Base-by-base conservation (phyloP, 2,329 filamentous ascomycete genomes). In the Colletotrichum musicola region DNA sequence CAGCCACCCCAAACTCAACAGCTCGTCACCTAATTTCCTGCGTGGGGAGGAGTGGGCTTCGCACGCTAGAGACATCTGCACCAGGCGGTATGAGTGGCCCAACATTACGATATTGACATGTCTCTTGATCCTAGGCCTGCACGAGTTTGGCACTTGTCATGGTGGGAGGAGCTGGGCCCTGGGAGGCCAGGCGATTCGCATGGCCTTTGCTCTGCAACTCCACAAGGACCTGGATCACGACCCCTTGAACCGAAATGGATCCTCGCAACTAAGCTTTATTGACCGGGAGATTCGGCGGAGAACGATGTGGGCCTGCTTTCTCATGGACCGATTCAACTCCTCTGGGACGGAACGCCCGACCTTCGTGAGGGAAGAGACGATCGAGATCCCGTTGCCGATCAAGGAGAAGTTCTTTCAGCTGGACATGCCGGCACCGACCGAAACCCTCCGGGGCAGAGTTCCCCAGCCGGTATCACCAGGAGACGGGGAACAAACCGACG, bases 291-390 rank as follows among this genome's bases (percentile, higher is more conserved):
- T 98, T 62, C 88, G 96, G 69, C 86, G 96, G 73, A 89, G 96
- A 64, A 96, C 94, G 2, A 98, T 99, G 95, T 99, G 96, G 96
- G 93, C 95, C 13, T 98, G 95, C 77, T 97, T 97, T 75, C 80
- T 98, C 64, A 98, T 98, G 95, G 96, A 99, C 77, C 90, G 95
- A 0, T 98, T 98, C 83, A 98, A 97, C 80, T 98, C 95, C 0
- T 98, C 95, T 1, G 95, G 96, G 2, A 97, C 94, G 2, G 95
- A 98, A 75, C 88, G 95, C 44, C 96, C 96, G 20, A 93, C 94
- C 61, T 97, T 98, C 73, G 92, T 97, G 62, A 92, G 93, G 72
- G 94, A 98, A 78, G 93, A 96, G 72, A 93, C 93, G 63, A 88
- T 98, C 70, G 91, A 94, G 73, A 93, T 98, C 16, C 95, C 96